Evolutionary conservation across 768 basidiomycete species (phyloP).

Genomic region (Leccinellum luteum): DNA sequence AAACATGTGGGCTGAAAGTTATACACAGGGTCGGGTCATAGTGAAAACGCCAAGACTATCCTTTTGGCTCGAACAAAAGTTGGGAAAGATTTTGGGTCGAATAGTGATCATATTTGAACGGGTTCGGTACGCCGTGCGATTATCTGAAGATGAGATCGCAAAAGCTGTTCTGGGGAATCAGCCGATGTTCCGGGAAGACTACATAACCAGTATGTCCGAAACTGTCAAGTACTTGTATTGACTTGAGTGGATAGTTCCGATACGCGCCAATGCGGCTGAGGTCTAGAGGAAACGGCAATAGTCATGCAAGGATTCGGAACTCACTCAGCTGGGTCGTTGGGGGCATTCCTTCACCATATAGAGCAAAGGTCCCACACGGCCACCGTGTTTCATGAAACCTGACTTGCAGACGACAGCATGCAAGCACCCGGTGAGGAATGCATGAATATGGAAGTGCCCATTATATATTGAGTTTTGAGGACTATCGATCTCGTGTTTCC

Average conservation of each 20-base stretch:
- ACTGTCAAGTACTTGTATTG: not conserved
- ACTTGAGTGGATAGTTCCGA: not conserved
- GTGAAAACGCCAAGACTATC: not conserved
- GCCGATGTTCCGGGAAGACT: not conserved
- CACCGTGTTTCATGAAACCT: constrained; percentile 1
- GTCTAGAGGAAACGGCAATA: not conserved
- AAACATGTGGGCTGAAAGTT: not conserved
- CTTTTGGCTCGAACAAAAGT: not conserved
- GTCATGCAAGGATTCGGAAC: constrained; percentile 12
- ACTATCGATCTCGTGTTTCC: not conserved
- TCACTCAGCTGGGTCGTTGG: constrained; percentile 2
- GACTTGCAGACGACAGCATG: not conserved
- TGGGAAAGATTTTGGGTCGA: not conserved
- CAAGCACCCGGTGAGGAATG: not conserved
- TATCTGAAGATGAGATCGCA: constrained; percentile 4
- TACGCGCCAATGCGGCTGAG: not conserved
- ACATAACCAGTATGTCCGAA: not conserved
- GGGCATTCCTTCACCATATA: constrained; percentile 6
- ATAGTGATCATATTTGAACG: not conserved
- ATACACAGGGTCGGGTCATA: not conserved
- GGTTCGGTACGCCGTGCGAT: not conserved
- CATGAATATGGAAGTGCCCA: constrained; percentile 6
- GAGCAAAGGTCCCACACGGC: not conserved
- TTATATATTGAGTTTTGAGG: not conserved
- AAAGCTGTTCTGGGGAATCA: constrained; percentile 1